phyloP scores from a whole-genome alignment of 2,329 filamentous ascomycete genomes.

The Colletotrichum falcatum region DNA sequence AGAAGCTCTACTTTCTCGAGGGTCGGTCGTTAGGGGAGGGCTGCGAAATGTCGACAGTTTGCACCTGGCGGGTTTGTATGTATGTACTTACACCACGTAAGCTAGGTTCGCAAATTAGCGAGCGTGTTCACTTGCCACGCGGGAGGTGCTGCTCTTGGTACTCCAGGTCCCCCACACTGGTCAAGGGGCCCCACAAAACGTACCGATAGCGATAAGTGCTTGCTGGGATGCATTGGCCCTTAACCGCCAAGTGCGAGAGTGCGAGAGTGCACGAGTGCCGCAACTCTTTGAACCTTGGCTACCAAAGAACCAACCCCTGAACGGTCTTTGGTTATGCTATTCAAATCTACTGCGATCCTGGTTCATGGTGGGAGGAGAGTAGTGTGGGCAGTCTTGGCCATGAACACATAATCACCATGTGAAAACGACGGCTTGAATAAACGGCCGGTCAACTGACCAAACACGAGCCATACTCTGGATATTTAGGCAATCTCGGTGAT shows the following conservation, averaged over 20 bases:
- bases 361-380: too few species aligned
- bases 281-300: background rate
- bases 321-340: background rate
- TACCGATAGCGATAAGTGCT: slow-evolving; percentile 25
- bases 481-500: background rate
- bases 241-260: background rate
- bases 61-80: slow-evolving; percentile 23
- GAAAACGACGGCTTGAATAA: slow-evolving; percentile 23
- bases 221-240: background rate
- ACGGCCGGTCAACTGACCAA: slow-evolving; percentile 24
- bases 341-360: too few species aligned
- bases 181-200: slow-evolving; percentile 27
- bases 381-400: background rate
- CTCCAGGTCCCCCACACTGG: slow-evolving; percentile 33
- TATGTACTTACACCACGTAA: slow-evolving; percentile 41
- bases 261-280: background rate
- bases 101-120: slow-evolving; percentile 39
- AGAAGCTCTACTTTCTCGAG: slow-evolving; percentile 3
- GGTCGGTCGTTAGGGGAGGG: slow-evolving; percentile 16
- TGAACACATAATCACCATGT: slow-evolving; percentile 3
- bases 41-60: slow-evolving; percentile 35
- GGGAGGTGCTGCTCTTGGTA: slow-evolving; percentile 28
- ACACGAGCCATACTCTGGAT: slow-evolving; percentile 10
- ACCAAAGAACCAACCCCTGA: background rate
- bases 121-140: slow-evolving; percentile 41